Base-by-base conservation (phyloP, 148 eudicot species). In the Heliamphora exappendiculata region DNA sequence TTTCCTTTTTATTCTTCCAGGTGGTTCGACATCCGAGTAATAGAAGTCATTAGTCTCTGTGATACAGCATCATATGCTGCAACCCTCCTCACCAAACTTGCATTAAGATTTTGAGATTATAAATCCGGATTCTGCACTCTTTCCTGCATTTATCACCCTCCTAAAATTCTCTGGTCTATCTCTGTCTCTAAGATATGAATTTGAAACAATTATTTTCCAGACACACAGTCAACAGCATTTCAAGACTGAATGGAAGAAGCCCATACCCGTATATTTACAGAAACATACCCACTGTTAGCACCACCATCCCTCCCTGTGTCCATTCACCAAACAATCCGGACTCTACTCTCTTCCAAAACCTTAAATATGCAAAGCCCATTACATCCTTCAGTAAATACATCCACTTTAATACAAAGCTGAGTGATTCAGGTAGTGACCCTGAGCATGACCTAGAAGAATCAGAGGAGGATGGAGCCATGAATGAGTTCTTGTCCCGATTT, bases 401-500 rank as follows among this genome's bases (percentile, higher is more conserved):
- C 28, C 86, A 87, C 42, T 74, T 85, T 64, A 33, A 39, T 47
- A 51, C 64, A 20, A 64, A 42, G 1, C 39, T 44, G 41, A 50
- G 17, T 39, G 70, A 53, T 14, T 49, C 75, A 0, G 54, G 49
- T 28, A 47, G 44, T 58, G 65, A 50, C 49, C 59, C 58, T 16
- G 10, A 39, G 41, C 24, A 57, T 36, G 86, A 70, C 14, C 16
- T 80, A 22, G 85, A 81, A n/a, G 88, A 83, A 13, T 78, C 87
- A 4, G 93, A 87, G 36, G 85, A 85, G 36, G 84, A 83, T 69
- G 85, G 74, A 29, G 51, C 83, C 11, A 84, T 89, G 94, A 91
- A 90, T 64, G 97, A 94, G 71, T 94, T 94, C 80, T 84, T 94
- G 73, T 90, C 97, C 2, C 81, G 97, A 39, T 89, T 96, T 39